These are phyloP conservation scores for Xylaria castorea DNA, from an alignment of 495 filamentous ascomycete species.

Conservation along the genomic window DNA sequence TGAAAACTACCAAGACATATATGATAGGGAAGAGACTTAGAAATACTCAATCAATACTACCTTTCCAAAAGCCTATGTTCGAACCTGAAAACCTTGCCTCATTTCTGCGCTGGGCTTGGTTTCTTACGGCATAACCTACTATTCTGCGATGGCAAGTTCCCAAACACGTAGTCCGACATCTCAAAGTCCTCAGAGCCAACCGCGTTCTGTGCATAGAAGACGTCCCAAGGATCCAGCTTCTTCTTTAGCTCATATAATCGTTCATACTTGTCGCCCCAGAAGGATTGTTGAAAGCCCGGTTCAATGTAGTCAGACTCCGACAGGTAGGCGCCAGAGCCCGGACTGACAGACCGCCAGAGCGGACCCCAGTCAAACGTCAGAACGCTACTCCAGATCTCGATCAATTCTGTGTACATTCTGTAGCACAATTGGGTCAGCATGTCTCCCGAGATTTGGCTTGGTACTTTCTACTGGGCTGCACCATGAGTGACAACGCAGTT, in stretches of 20 bases:
- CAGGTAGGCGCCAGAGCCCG: slow-evolving; percentile 48
- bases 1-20: neutral
- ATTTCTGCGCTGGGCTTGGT: slow-evolving; percentile 20
- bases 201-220: slow-evolving; percentile 59
- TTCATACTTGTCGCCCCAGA: slow-evolving; percentile 58
- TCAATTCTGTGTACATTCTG: slow-evolving; percentile 45
- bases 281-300: slow-evolving; percentile 58
- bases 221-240: slow-evolving; percentile 53
- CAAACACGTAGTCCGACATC: slow-evolving; percentile 42
- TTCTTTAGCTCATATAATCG: slow-evolving; percentile 55
- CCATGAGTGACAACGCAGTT: neutral
- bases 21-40: neutral
- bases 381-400: slow-evolving; percentile 49
- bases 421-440: neutral
- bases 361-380: slow-evolving; percentile 60
- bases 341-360: slow-evolving; percentile 47
- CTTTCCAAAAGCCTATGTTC: neutral
- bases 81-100: neutral
- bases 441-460: neutral
- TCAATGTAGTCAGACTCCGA: slow-evolving; percentile 59
- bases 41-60: neutral
- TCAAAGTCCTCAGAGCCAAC: slow-evolving; percentile 58
- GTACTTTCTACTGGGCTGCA: too few relatives aligned
- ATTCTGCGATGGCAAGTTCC: slow-evolving; percentile 41
- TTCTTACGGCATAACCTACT: slow-evolving; percentile 38